Conservation (phyloP, 2,329 filamentous ascomycete species). For the Clonostachys solani region DNA sequence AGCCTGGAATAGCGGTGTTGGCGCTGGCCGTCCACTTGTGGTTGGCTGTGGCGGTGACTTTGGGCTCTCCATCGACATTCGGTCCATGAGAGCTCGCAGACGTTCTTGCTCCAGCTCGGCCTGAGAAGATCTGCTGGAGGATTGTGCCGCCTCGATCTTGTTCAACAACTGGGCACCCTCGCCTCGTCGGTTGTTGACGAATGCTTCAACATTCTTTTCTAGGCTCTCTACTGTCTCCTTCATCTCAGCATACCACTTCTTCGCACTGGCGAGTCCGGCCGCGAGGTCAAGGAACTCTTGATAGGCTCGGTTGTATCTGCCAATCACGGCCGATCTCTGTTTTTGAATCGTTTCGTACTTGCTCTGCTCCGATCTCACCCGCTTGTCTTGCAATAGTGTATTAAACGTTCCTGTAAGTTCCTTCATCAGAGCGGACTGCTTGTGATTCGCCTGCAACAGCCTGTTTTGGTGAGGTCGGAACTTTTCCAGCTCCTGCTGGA, state of each 20-base stretch:
- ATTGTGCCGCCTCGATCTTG: conserved; percentile 79
- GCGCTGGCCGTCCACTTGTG: conserved; percentile 14
- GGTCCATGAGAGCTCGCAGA: conserved; percentile 86
- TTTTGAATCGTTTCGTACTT: conserved; percentile 89
- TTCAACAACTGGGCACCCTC: conserved; percentile 87
- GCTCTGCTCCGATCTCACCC: conserved; percentile 88
- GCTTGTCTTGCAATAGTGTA: conserved; percentile 84
- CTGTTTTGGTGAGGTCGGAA: conserved; percentile 91
- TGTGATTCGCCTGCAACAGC: conserved; percentile 89
- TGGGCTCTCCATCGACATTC: conserved; percentile 79
- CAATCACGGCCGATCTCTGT: conserved; percentile 75
- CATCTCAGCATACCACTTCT: conserved; percentile 95
- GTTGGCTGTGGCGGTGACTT: conserved; percentile 11
- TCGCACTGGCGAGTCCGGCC: conserved; percentile 80
- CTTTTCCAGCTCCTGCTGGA: conserved; percentile 96
- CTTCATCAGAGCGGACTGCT: conserved; percentile 91
- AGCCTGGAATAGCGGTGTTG: conserved; percentile 46
- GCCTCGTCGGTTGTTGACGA: conserved; percentile 88
- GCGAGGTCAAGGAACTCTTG: conserved; percentile 89
- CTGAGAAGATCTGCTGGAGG: conserved; percentile 50
- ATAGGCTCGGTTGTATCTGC: conserved; percentile 85
- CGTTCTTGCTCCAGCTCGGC: conserved; percentile 87
- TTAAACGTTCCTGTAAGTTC: conserved; percentile 88
- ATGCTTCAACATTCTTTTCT: conserved; percentile 93
- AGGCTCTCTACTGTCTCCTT: conserved; percentile 88